Evolutionary conservation across 2,329 filamentous ascomycete genomes (phyloP).

Genomic region (Hymenoscyphus linearis): DNA sequence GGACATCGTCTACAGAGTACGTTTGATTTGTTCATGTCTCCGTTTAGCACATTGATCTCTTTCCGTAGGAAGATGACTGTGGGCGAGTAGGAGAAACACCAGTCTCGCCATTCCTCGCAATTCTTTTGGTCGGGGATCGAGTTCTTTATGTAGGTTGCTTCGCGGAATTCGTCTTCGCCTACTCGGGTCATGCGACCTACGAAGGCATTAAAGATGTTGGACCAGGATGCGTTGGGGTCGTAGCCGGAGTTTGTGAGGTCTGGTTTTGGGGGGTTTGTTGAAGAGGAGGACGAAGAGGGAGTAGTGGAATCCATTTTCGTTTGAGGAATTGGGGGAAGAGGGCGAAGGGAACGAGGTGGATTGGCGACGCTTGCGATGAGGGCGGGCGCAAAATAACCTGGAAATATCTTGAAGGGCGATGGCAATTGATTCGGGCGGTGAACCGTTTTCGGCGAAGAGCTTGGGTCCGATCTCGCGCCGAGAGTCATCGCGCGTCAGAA

Average conservation of each 20-base stretch:
- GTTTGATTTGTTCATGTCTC: constrained; percentile 65
- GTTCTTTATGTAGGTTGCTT: constrained; percentile 67
- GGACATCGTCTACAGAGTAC: constrained; percentile 79
- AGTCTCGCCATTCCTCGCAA: constrained; percentile 79
- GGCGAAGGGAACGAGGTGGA: not conserved
- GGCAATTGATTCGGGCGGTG: constrained; percentile 7
- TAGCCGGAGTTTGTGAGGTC: constrained; percentile 46
- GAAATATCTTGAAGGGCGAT: constrained; percentile 6
- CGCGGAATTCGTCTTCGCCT: constrained; percentile 70
- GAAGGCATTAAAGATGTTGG: constrained; percentile 81
- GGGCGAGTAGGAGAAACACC: constrained; percentile 78
- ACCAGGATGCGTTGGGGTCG: constrained; percentile 60
- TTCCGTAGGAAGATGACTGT: constrained; percentile 81
- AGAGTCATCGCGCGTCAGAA: not conserved
- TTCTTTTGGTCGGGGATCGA: constrained; percentile 73
- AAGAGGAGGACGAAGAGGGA: constrained; percentile 2
- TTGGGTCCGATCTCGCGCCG: not conserved
- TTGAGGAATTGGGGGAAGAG: not conserved
- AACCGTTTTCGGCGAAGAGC: constrained; percentile 5
- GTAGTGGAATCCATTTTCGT: constrained; percentile 9
- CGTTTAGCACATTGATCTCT: constrained; percentile 74
- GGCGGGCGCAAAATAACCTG: constrained; percentile 2
- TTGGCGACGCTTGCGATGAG: constrained; percentile 7
- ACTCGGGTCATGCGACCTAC: constrained; percentile 65
- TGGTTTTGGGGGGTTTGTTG: not conserved